phyloP scores from a whole-genome alignment of 208 protist genomes.

The Vickermania spadyakhi region DNA sequence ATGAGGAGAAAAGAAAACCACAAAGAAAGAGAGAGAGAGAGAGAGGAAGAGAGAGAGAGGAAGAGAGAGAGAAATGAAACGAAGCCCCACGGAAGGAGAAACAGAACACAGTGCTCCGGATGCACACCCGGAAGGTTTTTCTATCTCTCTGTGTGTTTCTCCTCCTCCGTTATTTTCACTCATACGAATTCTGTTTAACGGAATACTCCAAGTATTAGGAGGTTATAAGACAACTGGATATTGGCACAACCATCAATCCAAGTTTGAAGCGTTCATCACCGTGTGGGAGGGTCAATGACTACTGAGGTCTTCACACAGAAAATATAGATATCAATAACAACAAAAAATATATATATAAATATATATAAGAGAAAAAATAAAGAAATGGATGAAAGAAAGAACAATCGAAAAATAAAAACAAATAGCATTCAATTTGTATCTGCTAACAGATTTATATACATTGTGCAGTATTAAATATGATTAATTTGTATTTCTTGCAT shows the following conservation, averaged over 20 bases:
- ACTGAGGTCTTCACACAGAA: no score
- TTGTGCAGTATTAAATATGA: not conserved
- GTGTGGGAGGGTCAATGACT: no score
- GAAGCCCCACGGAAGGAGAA: no score
- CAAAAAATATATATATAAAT: not conserved
- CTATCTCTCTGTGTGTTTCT: no score
- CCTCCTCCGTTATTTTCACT: no score
- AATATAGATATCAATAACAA: not conserved
- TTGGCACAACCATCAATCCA: no score
- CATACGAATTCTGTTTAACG: no score
- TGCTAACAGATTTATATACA: not conserved
- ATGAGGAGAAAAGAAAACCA: not conserved
- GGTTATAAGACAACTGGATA: no score
- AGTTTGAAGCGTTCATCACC: no score
- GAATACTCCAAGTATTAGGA: no score
- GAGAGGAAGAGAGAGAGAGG: not conserved
- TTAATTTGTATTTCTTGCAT: not conserved
- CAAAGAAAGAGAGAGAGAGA: not conserved
- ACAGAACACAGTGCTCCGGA: no score
- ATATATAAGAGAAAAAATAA: not conserved
- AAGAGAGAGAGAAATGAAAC: not conserved
- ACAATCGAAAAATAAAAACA: not conserved
- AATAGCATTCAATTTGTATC: not conserved
- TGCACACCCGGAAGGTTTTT: no score
- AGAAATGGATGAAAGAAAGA: not conserved